Base-by-base conservation (phyloP, 1,284 basidiomycete species). In the Somion occarium region DNA sequence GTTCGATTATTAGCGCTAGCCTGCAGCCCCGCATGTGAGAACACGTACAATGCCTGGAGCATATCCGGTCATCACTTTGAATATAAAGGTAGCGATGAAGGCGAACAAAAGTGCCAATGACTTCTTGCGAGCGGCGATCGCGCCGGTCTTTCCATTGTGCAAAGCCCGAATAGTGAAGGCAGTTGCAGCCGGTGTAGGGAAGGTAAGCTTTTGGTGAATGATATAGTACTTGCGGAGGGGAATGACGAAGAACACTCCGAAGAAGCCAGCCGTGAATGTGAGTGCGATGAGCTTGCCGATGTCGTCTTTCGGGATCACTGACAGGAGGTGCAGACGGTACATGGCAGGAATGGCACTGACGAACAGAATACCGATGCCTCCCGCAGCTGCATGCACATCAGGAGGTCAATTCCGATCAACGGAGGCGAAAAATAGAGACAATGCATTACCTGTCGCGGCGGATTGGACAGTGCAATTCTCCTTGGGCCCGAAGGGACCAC, bases 171-270 rank as follows among this genome's bases (percentile, higher is more conserved):
- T 84, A 18, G 82, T 83, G 60, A 76, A 82, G 18, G 83, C 85
- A 30, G 83, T 85, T 11, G 85, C 86, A 49, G 85, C 80, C 13
- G 80, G 80, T 2, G 82, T 82, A 1, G 83, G 85, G 73, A 88
- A 88, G 30, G 80, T 79, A 25, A 85, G 68, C 62, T 84, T 84
- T 63, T 83, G 80, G 63, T 80, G 76, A 49, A 86, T 70, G 58
- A 88, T 83, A 66, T 81, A 87, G 65, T 81, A 84, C 59, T 78
- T 79, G 53, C 81, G 74, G 25, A 83, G 68, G 0, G 82, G 82
- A 52, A 84, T 80, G 55, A 82, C 81, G 65, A 86, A 85, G 67
- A 84, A 82, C 13, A 83, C 74, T 42, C 83, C 83, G 58, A 82
- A 85, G 70, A 82, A 87, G 20, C 78, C 80, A 49, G 78, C 74